A percentile compares a stretch with the other conserved stretches of the same genome.
These are phyloP conservation scores for Suillus luteus DNA, from an alignment of 768 basidiomycete genomes.

Conservation along the genomic window DNA sequence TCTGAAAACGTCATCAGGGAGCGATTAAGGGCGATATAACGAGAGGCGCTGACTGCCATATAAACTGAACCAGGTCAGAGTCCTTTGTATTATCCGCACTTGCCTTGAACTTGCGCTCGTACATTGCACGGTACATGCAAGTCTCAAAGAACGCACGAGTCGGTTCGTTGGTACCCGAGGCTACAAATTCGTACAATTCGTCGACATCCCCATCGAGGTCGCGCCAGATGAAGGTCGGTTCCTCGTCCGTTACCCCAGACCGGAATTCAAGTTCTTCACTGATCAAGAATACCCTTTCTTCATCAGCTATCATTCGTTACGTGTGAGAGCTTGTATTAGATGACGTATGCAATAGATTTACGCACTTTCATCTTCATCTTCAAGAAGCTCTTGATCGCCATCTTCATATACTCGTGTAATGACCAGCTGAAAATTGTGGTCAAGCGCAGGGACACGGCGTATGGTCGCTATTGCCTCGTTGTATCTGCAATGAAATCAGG, in stretches of 20 bases:
- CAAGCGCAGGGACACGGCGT: conserved; percentile 75
- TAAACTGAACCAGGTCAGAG: conserved; percentile 74
- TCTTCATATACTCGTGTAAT: conserved; percentile 97
- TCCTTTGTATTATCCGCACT: conserved; percentile 71
- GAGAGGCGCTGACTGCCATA: conserved; percentile 66
- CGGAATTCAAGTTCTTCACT: conserved; percentile 89
- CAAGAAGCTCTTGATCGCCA: conserved; percentile 91
- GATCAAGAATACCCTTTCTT: conserved; percentile 91
- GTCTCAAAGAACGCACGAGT: conserved; percentile 90
- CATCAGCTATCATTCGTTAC: conserved; percentile 64
- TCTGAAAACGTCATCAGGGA: conserved; percentile 17
- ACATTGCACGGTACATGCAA: conserved; percentile 95
- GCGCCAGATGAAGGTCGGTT: conserved; percentile 87
- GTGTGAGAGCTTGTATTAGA: conserved; percentile 4
- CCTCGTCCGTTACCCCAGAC: conserved; percentile 68
- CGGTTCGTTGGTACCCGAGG: conserved; percentile 69
- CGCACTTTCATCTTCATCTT: conserved; percentile 90
- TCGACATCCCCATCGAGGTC: conserved; percentile 91
- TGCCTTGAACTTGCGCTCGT: conserved; percentile 83
- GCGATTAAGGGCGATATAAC: not conserved
- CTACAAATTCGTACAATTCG: conserved; percentile 93
- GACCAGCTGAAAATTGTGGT: conserved; percentile 86
- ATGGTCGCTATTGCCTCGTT: conserved; percentile 96
- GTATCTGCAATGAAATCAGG: conserved; percentile 55
- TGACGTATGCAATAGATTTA: conserved; percentile 15